A percentile compares a stretch with the other conserved stretches of the same genome.
These are phyloP conservation scores for Tetraselmis striata DNA, from an alignment of 139 green algal species.

Conservation along the genomic window DNA sequence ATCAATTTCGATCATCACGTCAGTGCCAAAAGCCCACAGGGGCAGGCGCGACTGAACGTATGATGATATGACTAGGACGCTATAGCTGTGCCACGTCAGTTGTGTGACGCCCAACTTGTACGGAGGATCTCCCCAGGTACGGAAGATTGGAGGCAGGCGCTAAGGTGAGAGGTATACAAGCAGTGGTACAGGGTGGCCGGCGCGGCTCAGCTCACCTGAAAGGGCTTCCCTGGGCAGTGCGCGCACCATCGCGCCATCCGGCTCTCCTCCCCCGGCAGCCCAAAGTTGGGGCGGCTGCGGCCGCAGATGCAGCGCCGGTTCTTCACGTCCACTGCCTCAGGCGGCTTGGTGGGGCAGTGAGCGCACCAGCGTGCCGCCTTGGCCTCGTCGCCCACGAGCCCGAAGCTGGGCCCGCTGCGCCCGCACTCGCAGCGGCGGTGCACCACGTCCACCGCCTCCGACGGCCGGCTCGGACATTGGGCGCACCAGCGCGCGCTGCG, in stretches of 20 bases:
- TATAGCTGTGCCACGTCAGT: too few relatives aligned
- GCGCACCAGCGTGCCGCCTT: background rate
- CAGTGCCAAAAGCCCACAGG: too few relatives aligned
- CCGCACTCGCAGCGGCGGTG: background rate
- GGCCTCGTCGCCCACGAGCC: background rate
- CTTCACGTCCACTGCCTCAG: slow-evolving; percentile 1
- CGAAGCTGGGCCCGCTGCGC: background rate
- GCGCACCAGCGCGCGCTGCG: background rate
- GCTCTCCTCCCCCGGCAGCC: background rate
- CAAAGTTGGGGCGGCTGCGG: background rate
- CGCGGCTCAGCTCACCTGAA: too few relatives aligned
- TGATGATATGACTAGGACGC: too few relatives aligned
- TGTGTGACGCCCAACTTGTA: too few relatives aligned
- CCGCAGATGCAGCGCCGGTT: slow-evolving; percentile 1
- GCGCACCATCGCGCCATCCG: background rate
- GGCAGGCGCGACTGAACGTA: too few relatives aligned
- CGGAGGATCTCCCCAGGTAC: too few relatives aligned
- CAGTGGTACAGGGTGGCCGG: too few relatives aligned
- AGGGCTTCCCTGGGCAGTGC: background rate
- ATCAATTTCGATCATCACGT: too few relatives aligned
- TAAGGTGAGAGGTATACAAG: too few relatives aligned
- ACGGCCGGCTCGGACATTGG: background rate
- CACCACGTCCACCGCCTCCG: background rate
- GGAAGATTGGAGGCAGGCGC: too few relatives aligned
- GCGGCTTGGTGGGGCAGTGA: background rate